These are phyloP conservation scores for Cyberlindnera mrakii DNA, from an alignment of 805 yeast genomes.

Conservation along the genomic window DNA sequence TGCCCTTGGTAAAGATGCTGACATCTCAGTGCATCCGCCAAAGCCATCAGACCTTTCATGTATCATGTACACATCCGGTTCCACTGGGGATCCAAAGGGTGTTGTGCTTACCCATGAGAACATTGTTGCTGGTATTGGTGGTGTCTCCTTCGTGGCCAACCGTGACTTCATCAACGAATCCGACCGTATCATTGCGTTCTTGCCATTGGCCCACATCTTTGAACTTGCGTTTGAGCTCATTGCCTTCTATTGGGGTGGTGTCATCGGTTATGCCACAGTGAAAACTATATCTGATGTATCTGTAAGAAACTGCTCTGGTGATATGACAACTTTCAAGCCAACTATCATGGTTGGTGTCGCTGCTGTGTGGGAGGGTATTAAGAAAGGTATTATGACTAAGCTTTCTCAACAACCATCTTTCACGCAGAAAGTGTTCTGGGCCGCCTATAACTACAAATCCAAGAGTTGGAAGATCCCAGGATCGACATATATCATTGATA, in stretches of 20 bases:
- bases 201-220: slow-evolving; percentile 95
- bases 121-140: slow-evolving; percentile 81
- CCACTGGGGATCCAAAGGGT: slow-evolving; percentile 80
- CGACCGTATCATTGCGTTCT: slow-evolving; percentile 79
- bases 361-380: slow-evolving; percentile 94
- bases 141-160: slow-evolving; percentile 61
- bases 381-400: slow-evolving; percentile 84
- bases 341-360: slow-evolving; percentile 98
- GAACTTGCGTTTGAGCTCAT: slow-evolving; percentile 84
- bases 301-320: slow-evolving; percentile 81
- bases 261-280: slow-evolving; percentile 85
- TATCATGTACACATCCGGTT: slow-evolving; percentile 68
- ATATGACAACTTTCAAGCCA: slow-evolving; percentile 80
- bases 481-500: slow-evolving; percentile 55
- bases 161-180: slow-evolving; percentile 40
- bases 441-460: slow-evolving; percentile 71
- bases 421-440: slow-evolving; percentile 83
- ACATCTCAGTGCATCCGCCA: slow-evolving; percentile 35
- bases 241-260: slow-evolving; percentile 82
- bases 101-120: slow-evolving; percentile 59
- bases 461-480: slow-evolving; percentile 69
- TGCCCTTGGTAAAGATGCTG: slow-evolving; percentile 52
- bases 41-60: slow-evolving; percentile 47
- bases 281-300: slow-evolving; percentile 84
- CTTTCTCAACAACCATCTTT: slow-evolving; percentile 58